These are phyloP conservation scores for Tulasnella sp. DNA, from an alignment of 768 basidiomycete species.

Conservation along the genomic window DNA sequence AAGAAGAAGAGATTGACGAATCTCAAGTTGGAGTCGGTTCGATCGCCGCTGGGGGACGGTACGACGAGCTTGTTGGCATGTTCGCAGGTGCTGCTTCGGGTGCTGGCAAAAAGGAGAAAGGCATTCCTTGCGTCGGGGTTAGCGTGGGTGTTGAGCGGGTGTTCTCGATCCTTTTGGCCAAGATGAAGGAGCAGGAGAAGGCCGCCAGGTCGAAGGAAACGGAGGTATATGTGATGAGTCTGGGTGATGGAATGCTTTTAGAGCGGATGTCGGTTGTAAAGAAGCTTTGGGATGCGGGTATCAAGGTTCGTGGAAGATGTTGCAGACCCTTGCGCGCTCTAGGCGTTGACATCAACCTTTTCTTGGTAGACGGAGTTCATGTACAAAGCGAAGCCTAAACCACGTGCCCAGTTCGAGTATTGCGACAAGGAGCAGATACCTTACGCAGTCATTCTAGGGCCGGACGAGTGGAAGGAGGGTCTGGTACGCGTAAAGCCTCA, in stretches of 20 bases:
- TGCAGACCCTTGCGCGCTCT: not conserved
- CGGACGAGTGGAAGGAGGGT: constrained; percentile 81
- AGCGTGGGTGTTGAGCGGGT: constrained; percentile 93
- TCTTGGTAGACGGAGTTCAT: constrained; percentile 78
- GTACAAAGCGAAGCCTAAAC: constrained; percentile 90
- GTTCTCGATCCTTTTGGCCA: constrained; percentile 88
- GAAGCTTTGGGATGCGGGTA: constrained; percentile 80
- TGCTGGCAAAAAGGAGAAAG: constrained; percentile 62
- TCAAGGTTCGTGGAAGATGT: constrained; percentile 63
- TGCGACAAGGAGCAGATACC: constrained; percentile 92
- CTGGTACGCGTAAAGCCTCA: constrained; percentile 92
- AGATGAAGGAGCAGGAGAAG: constrained; percentile 68
- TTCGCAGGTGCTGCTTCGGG: constrained; percentile 83
- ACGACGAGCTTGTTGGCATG: constrained; percentile 92
- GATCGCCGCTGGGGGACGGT: constrained; percentile 97
- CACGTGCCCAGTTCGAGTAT: constrained; percentile 82
- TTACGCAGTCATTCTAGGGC: constrained; percentile 90
- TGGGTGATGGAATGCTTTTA: constrained; percentile 84
- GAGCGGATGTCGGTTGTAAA: constrained; percentile 82
- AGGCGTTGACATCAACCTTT: not conserved
- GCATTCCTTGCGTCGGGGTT: constrained; percentile 87
- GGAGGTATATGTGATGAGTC: constrained; percentile 90
- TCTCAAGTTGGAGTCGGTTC: constrained; percentile 95
- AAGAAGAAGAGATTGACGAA: constrained; percentile 89
- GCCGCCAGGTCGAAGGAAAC: constrained; percentile 75